A percentile compares a stretch with the other conserved stretches of the same genome.
Conservation (phyloP, 495 filamentous ascomycete genomes). For the Penicillium angulare region DNA sequence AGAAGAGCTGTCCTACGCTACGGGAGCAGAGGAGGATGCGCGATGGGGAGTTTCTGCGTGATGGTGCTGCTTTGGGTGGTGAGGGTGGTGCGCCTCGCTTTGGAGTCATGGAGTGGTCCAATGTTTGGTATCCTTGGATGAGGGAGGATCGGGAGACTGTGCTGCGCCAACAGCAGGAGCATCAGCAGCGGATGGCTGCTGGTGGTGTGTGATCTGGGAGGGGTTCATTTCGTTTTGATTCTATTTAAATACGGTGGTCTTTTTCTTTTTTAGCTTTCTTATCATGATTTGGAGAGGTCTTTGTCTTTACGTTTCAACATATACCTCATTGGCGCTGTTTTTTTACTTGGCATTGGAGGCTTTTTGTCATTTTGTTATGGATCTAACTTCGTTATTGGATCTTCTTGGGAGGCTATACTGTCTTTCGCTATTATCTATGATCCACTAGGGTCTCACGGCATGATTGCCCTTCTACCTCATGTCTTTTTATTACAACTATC, state of each 20-base stretch:
- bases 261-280: constrained; percentile 4
- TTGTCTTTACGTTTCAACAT: constrained; percentile 4
- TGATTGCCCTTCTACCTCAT: constrained; percentile 2
- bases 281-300: constrained; percentile 6
- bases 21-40: constrained; percentile 46
- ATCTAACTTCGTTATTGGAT: not conserved
- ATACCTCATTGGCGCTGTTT: constrained; percentile 10
- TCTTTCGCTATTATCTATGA: constrained; percentile 1
- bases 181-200: constrained; percentile 3
- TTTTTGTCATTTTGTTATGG: not conserved
- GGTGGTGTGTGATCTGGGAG: not conserved
- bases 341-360: not conserved
- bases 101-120: constrained; percentile 39
- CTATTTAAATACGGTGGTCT: too few species aligned
- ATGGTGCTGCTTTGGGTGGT: constrained; percentile 12
- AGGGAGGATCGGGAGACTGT: constrained; percentile 18
- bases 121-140: constrained; percentile 48
- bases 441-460: not conserved
- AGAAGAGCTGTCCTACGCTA: constrained; percentile 46
- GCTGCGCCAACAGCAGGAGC: not conserved
- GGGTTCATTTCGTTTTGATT: constrained; percentile 3
- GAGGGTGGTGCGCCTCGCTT: constrained; percentile 27
- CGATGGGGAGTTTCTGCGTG: constrained; percentile 44
- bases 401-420: constrained; percentile 1
- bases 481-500: constrained; percentile 1